These are phyloP conservation scores for Kluyveromyces siamensis DNA, from an alignment of 805 yeast species.

Conservation along the genomic window DNA sequence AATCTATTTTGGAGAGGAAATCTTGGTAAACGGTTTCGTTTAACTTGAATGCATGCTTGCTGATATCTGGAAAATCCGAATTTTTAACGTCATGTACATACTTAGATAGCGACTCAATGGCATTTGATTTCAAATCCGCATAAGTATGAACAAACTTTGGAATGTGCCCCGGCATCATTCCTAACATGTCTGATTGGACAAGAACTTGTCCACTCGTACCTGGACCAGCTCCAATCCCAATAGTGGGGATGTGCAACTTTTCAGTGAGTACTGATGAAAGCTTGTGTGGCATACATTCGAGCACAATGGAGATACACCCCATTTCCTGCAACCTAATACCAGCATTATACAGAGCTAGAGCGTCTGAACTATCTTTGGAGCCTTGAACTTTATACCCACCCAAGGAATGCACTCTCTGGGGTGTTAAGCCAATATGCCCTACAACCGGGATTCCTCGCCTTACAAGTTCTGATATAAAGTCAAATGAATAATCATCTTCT, in stretches of 20 bases:
- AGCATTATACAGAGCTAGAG: slow-evolving; percentile 50
- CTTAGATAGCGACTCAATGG: slow-evolving; percentile 40
- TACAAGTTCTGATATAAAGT: slow-evolving; percentile 47
- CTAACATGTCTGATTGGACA: slow-evolving; percentile 77
- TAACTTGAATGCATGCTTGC: slow-evolving; percentile 57
- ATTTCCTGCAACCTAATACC: slow-evolving; percentile 62
- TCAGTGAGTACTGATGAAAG: slow-evolving; percentile 59
- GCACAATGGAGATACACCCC: slow-evolving; percentile 66
- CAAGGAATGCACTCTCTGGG: slow-evolving; percentile 68
- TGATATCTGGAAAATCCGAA: slow-evolving; percentile 50
- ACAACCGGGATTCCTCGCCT: slow-evolving; percentile 76
- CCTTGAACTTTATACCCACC: slow-evolving; percentile 93
- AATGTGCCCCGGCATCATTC: slow-evolving; percentile 48
- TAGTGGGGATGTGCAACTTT: slow-evolving; percentile 61
- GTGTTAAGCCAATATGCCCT: slow-evolving; percentile 90
- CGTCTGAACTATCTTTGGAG: slow-evolving; percentile 39
- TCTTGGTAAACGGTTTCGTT: slow-evolving; percentile 50
- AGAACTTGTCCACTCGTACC: slow-evolving; percentile 81
- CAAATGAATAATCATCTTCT: slow-evolving; percentile 34
- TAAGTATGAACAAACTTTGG: slow-evolving; percentile 77
- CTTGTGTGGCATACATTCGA: slow-evolving; percentile 80
- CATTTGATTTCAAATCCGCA: slow-evolving; percentile 39
- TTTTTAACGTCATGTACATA: slow-evolving; percentile 55
- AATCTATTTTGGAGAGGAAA: slow-evolving; percentile 27
- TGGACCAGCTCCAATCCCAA: slow-evolving; percentile 94